A percentile compares a stretch with the other conserved stretches of the same genome.
Conservation (phyloP, 2,329 filamentous ascomycete species). For the Scedosporium boydii region DNA sequence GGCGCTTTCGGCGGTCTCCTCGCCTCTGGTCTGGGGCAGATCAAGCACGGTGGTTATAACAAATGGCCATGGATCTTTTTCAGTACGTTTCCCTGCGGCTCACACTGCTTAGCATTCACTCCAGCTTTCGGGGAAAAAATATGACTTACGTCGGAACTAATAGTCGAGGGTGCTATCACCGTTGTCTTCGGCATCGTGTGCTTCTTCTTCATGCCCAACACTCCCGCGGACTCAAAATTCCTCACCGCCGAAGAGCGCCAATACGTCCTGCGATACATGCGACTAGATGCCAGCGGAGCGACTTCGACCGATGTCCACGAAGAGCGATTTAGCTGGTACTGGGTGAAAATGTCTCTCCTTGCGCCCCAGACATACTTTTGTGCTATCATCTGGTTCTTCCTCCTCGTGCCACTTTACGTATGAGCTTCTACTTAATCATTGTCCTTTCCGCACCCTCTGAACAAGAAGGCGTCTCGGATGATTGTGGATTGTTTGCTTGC, state of each 20-base stretch:
- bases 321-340: conserved; percentile 43
- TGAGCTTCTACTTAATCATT: conserved; percentile 6
- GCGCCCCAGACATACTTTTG: conserved; percentile 45
- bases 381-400: conserved; percentile 16
- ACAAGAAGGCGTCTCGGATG: conserved; percentile 19
- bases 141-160: conserved; percentile 30
- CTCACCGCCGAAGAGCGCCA: conserved; percentile 29
- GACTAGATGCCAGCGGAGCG: conserved; percentile 31
- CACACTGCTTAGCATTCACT: too few species aligned
- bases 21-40: conserved; percentile 29
- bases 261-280: conserved; percentile 27
- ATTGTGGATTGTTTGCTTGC: conserved; percentile 10
- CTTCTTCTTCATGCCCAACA: conserved; percentile 27
- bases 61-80: conserved; percentile 38
- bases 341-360: conserved; percentile 42
- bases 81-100: conserved; percentile 39
- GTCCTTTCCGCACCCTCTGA: conserved; percentile 12
- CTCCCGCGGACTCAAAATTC: conserved; percentile 26
- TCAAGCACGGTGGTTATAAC: conserved; percentile 23
- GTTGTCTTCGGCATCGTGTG: conserved; percentile 22
- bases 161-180: conserved; percentile 26
- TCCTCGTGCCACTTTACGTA: conserved; percentile 19
- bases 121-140: too few species aligned
- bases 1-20: conserved; percentile 51
- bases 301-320: conserved; percentile 39